Evolutionary conservation across 495 filamentous ascomycete species (phyloP), one percentile per base, ranked within the genome.

Genomic region (Podospora tetraspora): DNA sequence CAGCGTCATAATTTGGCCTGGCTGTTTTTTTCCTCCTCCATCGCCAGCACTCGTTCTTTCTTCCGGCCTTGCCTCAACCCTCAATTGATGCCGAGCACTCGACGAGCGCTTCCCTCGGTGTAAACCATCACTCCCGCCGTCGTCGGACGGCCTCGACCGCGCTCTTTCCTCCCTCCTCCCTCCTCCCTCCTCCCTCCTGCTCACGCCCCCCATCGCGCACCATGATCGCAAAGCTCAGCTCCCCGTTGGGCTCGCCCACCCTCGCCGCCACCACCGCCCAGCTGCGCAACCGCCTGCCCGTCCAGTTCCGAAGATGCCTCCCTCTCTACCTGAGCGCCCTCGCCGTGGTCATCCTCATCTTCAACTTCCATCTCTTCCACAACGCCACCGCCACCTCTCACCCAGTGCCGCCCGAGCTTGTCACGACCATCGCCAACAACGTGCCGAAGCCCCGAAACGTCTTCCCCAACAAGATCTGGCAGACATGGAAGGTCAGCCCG

Each of bases 401-500:
- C 16, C 43, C 57, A 27, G 16, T 62, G 24, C 9, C 8, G 6
- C 43, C 43, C 19, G 43, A 52, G 43, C 19, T 52, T 19, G 19
- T 19, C 43, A 52, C 37, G 13, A 43, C 61, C 32, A 69, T 43
- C 61, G 27, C 30, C 34, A 13, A 27, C 64, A 11, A 32, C 22
- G 34, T 34, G 22, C 68, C 68, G 52, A 65, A 68, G 43, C 64
- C 59, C n/a, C 76, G 73, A 60, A 43, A 21, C 64, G 74, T 70
- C 23, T 79, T 79, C 56, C 77, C 77, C 59, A 69, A 65, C 23
- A 79, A 79, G 73, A 87, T 90, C 68, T 90, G 88, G 88, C 88
- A 90, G 75, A 85, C 86, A 11, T 90, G 88, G 88, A 89, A 89
- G 73, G 82, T 86, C 32, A 81, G 85, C 71, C 82, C 87, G 7